Evolutionary conservation across 345 rosid species (phyloP), one percentile per base, ranked within the genome.

Genomic region (Populus ilicifolia): DNA sequence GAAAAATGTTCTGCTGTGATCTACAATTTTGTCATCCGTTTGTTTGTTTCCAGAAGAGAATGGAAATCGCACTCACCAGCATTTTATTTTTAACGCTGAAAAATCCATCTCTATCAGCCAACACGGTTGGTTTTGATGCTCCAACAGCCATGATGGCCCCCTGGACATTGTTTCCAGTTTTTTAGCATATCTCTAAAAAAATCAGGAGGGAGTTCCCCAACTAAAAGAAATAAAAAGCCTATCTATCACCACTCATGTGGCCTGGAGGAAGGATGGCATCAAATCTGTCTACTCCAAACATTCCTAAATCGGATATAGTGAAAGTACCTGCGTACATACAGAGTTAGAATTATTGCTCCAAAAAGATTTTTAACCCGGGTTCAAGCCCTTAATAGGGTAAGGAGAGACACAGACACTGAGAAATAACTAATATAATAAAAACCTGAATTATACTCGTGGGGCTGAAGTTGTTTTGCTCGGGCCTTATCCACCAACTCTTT

Each of bases 121-220:
- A 89, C 43, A 88, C 98, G 46, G 91, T 91, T 38, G 98, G 98
- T 75, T 93, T 96, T 76, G 99, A 93, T 70, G 97, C 98, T 85
- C 97, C 97, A 83, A 93, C 99, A 75, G 98, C 97, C 97, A 96
- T 93, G 77, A 96, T 96, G 64, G 98, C 99, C 38, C 99, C 99
- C 99, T 96, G 88, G n/a, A 80, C 50, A 77, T 73, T 35, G 76
- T 67, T 68, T 43, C 50, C 71, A 70, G 77, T 72, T 16, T 63
- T 30, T 70, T 2, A 72, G 38, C 50, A 78, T 54, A 79, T 69
- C 11, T 75, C 68, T 39, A 33, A 43, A 64, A 43, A 75, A n/a
- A 73, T 65, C 77, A 80, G 29, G 38, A 52, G 36, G 41, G 9
- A 17, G 43, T 67, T 13, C 29, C 10, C 65, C 25, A 30, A 61